A percentile compares a stretch with the other conserved stretches of the same genome.
These are phyloP conservation scores for Colletotrichum spaethianum DNA, from an alignment of 2,329 filamentous ascomycete species.

Conservation along the genomic window DNA sequence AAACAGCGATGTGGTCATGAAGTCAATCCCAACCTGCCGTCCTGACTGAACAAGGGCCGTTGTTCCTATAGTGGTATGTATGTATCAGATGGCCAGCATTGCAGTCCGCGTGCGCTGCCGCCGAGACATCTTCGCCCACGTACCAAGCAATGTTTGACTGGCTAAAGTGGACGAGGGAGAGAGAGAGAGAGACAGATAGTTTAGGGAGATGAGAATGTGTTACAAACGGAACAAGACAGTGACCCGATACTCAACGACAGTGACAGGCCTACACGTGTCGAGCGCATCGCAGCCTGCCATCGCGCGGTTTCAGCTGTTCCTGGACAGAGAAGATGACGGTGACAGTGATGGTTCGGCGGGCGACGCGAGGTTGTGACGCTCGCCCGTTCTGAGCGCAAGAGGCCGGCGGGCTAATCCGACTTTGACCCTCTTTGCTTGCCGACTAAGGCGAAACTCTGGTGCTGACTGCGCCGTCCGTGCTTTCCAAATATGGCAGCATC, in stretches of 20 bases:
- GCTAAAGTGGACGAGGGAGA: slow-evolving; percentile 7
- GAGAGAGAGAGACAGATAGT: too few species aligned
- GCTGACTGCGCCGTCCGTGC: slow-evolving; percentile 11
- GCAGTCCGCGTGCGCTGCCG: slow-evolving; percentile 10
- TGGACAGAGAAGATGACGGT: background rate
- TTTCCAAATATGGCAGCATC: slow-evolving; percentile 20
- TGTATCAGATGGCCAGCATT: background rate
- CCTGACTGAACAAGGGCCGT: background rate
- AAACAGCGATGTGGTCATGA: background rate
- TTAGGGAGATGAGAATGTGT: background rate
- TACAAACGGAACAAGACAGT: slow-evolving; percentile 13
- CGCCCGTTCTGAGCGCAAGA: slow-evolving; percentile 28
- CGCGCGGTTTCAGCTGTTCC: slow-evolving; percentile 30
- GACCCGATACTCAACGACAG: background rate
- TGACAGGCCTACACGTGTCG: slow-evolving; percentile 8
- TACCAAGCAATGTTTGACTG: background rate
- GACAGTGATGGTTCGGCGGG: slow-evolving; percentile 7
- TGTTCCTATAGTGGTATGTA: background rate
- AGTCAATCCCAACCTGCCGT: background rate
- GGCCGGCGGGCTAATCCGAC: slow-evolving; percentile 9
- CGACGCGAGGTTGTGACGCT: slow-evolving; percentile 20
- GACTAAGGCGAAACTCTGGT: slow-evolving; percentile 28
- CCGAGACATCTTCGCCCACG: background rate
- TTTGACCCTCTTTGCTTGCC: slow-evolving; percentile 21
- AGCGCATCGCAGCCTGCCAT: slow-evolving; percentile 14